Evolutionary conservation across 2,329 filamentous ascomycete species (phyloP).

Genomic region (Alternaria gaisen): DNA sequence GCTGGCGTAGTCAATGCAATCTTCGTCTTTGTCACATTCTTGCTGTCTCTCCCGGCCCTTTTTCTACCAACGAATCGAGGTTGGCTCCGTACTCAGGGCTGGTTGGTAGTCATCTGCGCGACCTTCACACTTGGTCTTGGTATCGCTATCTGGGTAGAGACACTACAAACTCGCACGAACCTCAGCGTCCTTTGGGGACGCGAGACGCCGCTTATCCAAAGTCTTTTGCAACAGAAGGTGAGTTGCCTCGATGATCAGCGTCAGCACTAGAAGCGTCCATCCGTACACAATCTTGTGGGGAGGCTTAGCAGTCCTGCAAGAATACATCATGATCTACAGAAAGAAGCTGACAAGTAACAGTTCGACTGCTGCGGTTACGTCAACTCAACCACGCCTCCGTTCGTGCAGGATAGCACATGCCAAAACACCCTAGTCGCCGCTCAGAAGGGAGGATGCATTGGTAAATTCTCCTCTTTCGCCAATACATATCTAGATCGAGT

Average conservation of each 20-base stretch:
- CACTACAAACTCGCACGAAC: slow-evolving; percentile 71
- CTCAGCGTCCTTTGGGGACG: slow-evolving; percentile 69
- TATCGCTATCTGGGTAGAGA: slow-evolving; percentile 72
- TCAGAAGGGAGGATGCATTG: slow-evolving; percentile 73
- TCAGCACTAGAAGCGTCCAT: slow-evolving; percentile 9
- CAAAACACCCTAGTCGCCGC: slow-evolving; percentile 75
- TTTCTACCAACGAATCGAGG: slow-evolving; percentile 70
- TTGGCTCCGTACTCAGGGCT: slow-evolving; percentile 75
- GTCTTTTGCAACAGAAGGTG: slow-evolving; percentile 75
- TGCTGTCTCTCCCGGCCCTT: slow-evolving; percentile 75
- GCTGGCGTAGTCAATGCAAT: slow-evolving; percentile 77
- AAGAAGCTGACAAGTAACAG: slow-evolving; percentile 53
- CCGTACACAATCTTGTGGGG: not conserved
- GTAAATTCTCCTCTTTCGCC: slow-evolving; percentile 71
- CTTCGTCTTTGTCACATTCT: slow-evolving; percentile 75
- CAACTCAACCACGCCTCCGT: slow-evolving; percentile 75
- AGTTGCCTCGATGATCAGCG: slow-evolving; percentile 33
- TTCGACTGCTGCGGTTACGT: slow-evolving; percentile 84
- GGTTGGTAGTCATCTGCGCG: slow-evolving; percentile 71
- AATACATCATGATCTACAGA: slow-evolving; percentile 12
- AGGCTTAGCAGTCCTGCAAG: not conserved
- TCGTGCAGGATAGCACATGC: slow-evolving; percentile 74
- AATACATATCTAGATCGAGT: slow-evolving; percentile 77
- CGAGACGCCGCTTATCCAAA: slow-evolving; percentile 67
- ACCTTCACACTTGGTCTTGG: slow-evolving; percentile 70